A percentile compares a stretch with the other conserved stretches of the same genome.
phyloP scores from a whole-genome alignment of 345 rosid species.

The Salix koriyanagi region DNA sequence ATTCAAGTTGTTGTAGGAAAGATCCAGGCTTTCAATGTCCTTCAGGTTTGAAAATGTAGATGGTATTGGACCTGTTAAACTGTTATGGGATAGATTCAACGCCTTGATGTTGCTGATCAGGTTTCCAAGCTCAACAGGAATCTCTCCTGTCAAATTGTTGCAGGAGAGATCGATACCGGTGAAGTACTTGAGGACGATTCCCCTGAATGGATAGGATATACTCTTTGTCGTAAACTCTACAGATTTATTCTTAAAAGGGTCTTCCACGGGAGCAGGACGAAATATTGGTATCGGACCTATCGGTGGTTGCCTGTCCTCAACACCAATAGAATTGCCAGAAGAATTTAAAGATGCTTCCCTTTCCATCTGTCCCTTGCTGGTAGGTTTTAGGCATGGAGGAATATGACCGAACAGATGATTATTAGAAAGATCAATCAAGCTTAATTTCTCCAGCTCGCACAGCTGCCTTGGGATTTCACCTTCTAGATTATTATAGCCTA shows the following conservation, averaged over 20 bases:
- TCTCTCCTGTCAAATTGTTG: constrained; percentile 27
- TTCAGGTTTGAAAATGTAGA: neutral
- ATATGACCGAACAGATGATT: neutral
- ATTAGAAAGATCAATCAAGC: neutral
- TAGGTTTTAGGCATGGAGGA: neutral
- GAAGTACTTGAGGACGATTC: neutral
- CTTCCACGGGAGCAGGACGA: too few relatives aligned
- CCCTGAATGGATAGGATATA: neutral
- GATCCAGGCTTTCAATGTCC: constrained; percentile 16
- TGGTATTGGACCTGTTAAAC: constrained; percentile 1
- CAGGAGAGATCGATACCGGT: constrained; percentile 36
- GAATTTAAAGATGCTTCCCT: neutral
- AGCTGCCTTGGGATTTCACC: neutral
- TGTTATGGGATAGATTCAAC: constrained; percentile 4
- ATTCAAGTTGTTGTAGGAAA: constrained; percentile 18
- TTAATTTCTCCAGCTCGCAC: neutral
- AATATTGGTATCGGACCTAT: neutral
- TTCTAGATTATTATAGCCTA: neutral
- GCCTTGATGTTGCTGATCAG: neutral
- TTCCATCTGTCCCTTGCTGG: neutral
- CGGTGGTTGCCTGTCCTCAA: too few relatives aligned
- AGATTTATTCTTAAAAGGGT: neutral
- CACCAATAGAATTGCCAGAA: too few relatives aligned
- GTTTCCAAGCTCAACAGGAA: constrained; percentile 28
- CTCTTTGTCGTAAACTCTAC: neutral